Evolutionary conservation across 768 basidiomycete genomes (phyloP), one percentile per base, ranked within the genome.

Genomic region (Tricholoma sp.): DNA sequence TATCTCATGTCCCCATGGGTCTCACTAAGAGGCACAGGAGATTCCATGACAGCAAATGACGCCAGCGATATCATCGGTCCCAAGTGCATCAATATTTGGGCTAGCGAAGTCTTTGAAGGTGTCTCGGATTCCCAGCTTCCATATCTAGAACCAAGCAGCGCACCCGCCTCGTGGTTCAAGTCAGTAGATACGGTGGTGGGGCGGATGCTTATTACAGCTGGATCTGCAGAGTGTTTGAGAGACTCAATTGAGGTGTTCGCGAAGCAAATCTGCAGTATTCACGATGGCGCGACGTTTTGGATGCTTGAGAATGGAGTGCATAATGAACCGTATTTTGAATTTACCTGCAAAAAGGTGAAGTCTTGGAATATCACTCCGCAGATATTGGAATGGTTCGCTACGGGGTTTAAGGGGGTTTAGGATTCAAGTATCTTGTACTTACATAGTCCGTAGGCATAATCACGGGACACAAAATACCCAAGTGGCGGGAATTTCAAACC

Each of bases 271-370:
- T 45, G 53, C 24, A 21, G 53, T 11, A n/a, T 19, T 54, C 53
- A 54, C 9, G 11, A 45, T 10, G 53, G 61, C 6, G 54, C 61
- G 50, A 59, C 61, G 34, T 59, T 72, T 22, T 61, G 68, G 7
- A 50, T 73, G 24, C 73, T 76, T 58, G 57, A 65, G 24, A 57
- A 62, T 41, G 76, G 74, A 1, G 62, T 75, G 9, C 76, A 77
- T 51, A 69, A 74, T 56, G 74, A 76, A 54, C 66, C 68, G 46
- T 72, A 64, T 34, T 60, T 72, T 32, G 73, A 76, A 57, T 71
- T 71, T 41, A 47, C 68, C 22, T 49, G 49, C 22, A 59, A 53
- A 34, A 66, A 61, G 52, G 63, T 60, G 56, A 61, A 56, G 29
- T 31, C 60, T 10, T 60, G 63, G 24, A 61, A 64, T 29, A 50